Conservation (phyloP, 495 filamentous ascomycete genomes). For the Tricharina praecox region DNA sequence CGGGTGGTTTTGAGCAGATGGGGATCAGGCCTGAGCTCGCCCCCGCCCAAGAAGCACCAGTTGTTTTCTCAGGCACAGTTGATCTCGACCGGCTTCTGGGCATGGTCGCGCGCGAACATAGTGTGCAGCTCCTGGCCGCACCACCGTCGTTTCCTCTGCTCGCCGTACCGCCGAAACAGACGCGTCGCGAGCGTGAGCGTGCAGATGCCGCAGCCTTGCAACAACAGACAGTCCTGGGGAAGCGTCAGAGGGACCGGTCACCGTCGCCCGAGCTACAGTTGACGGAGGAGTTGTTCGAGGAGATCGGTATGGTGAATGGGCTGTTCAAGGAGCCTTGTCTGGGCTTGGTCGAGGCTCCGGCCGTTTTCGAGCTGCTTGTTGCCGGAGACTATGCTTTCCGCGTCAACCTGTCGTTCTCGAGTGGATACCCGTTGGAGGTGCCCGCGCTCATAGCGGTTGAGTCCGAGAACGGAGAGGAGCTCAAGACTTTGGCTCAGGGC, state of each 20-base stretch:
- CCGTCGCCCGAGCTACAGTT: not conserved
- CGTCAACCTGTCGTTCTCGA: not conserved
- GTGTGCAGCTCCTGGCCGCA: no score
- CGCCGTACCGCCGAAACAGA: no score
- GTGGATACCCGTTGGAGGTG: not conserved
- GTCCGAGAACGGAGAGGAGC: not conserved
- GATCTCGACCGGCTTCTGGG: not conserved
- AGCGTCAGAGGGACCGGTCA: not conserved
- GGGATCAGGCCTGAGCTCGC: not conserved
- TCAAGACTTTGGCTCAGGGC: not conserved
- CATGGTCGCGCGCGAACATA: no score
- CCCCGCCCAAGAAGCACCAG: not conserved
- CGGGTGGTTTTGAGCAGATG: not conserved
- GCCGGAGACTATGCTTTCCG: not conserved
- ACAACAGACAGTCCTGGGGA: conserved; percentile 4
- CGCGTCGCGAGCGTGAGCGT: no score
- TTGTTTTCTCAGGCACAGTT: not conserved
- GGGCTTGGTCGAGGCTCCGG: not conserved
- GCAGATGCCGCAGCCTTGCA: no score
- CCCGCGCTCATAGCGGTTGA: not conserved
- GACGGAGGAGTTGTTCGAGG: not conserved
- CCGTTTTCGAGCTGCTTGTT: not conserved
- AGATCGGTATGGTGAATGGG: not conserved
- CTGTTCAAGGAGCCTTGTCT: not conserved
- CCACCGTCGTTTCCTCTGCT: no score